Evolutionary conservation across 176 grass and related monocot genomes (phyloP).

Genomic region (Musa beccarii): DNA sequence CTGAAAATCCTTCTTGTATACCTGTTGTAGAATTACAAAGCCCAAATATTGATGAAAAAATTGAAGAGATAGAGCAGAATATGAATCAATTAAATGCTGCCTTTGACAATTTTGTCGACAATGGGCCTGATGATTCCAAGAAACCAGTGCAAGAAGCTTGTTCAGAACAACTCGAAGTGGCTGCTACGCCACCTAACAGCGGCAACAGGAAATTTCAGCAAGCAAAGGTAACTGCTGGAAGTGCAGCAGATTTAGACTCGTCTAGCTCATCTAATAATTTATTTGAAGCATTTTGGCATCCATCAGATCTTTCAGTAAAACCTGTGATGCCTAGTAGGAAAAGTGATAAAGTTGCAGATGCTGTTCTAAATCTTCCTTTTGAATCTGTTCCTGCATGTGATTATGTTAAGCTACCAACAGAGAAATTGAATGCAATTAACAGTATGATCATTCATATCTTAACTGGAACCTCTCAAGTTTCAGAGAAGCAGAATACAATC

Average conservation of each 20-base stretch:
- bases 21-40: slow-evolving; percentile 30
- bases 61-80: slow-evolving; percentile 39
- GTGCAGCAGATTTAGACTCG: slow-evolving; percentile 45
- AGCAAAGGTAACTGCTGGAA: slow-evolving; percentile 42
- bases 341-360: slow-evolving; percentile 56
- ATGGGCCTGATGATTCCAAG: slow-evolving; percentile 29
- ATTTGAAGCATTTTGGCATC: slow-evolving; percentile 79
- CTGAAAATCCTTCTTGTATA: slow-evolving; percentile 43
- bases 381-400: slow-evolving; percentile 55
- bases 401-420: slow-evolving; percentile 65
- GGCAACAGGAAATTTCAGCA: slow-evolving; percentile 54
- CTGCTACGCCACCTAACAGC: slow-evolving; percentile 48
- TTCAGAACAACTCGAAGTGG: slow-evolving; percentile 41
- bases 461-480: slow-evolving; percentile 79
- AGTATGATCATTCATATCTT: slow-evolving; percentile 72
- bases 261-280: slow-evolving; percentile 25
- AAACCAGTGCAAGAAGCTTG: slow-evolving; percentile 41
- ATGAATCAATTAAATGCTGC: slow-evolving; percentile 51
- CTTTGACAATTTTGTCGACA: slow-evolving; percentile 31
- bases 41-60: slow-evolving; percentile 38
- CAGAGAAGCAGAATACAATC: slow-evolving; percentile 85
- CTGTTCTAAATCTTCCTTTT: slow-evolving; percentile 49
- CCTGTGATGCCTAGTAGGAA: slow-evolving; percentile 93
- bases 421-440: slow-evolving; percentile 70
- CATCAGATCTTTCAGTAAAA: slow-evolving; percentile 85